A percentile compares a stretch with the other conserved stretches of the same genome.
Conservation (phyloP, 352 stramenopile species). For the Phytophthora niederhauseri region DNA sequence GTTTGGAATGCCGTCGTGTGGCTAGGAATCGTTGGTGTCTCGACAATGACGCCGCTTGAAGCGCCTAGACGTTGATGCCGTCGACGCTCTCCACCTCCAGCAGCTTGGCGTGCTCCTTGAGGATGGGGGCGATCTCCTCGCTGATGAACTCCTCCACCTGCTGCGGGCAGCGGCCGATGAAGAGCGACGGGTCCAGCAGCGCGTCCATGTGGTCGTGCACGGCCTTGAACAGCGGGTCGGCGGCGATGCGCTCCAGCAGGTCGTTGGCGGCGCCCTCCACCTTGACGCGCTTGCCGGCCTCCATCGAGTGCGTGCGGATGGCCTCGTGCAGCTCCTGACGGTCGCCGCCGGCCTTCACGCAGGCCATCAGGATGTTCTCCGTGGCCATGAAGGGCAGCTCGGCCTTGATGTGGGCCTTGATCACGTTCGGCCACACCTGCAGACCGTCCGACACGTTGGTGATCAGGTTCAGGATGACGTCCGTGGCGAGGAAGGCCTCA, state of each 20-base stretch:
- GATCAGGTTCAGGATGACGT: slow-evolving; percentile 98
- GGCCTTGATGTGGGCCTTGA: slow-evolving; percentile 97
- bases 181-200: slow-evolving; percentile 97
- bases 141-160: slow-evolving; percentile 96
- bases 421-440: slow-evolving; percentile 95
- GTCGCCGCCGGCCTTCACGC: slow-evolving; percentile 98
- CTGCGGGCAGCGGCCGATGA: slow-evolving; percentile 97
- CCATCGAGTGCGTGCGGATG: slow-evolving; percentile 99
- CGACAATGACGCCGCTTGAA: no score
- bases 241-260: slow-evolving; percentile 96
- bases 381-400: slow-evolving; percentile 99
- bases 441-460: slow-evolving; percentile 98
- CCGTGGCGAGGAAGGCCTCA: slow-evolving; percentile 97
- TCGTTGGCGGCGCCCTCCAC: slow-evolving; percentile 98
- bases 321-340: slow-evolving; percentile 98
- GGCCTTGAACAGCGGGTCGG: slow-evolving; percentile 93
- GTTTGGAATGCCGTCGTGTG: slow-evolving; percentile 3
- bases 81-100: slow-evolving; percentile 94
- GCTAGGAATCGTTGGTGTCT: not conserved
- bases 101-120: slow-evolving; percentile 90
- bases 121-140: slow-evolving; percentile 95
- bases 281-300: slow-evolving; percentile 97
- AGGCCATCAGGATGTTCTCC: slow-evolving; percentile 99
- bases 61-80: slow-evolving; percentile 95
- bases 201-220: slow-evolving; percentile 96